Evolutionary conservation across 192 early-diverging fungal species (phyloP).

Genomic region (Funneliformis geosporum): DNA sequence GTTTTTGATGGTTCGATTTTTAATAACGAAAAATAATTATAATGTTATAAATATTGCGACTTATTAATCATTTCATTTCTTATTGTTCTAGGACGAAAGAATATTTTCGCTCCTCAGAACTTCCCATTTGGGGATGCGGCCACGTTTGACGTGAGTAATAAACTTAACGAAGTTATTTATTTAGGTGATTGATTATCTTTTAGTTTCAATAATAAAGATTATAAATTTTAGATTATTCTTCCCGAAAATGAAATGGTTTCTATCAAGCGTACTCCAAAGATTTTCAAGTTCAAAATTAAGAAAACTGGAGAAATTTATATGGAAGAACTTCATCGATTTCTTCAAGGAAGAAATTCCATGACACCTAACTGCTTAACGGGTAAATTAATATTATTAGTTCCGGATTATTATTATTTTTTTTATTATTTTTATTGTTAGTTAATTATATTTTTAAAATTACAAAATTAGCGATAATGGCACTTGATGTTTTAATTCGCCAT

Average conservation of each 20-base stretch:
- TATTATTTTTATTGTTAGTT: too few species aligned
- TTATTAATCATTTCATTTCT: not conserved
- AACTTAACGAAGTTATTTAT: not conserved
- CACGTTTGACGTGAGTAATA: conserved; percentile 54
- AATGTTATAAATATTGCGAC: not conserved
- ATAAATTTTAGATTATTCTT: conserved; percentile 40
- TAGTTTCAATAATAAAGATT: not conserved
- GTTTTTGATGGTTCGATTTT: conserved; percentile 67
- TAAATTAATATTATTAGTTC: conserved; percentile 19
- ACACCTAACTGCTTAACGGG: conserved; percentile 47
- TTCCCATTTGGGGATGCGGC: conserved; percentile 54
- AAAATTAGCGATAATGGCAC: conserved; percentile 52
- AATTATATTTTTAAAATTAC: conserved; percentile 26
- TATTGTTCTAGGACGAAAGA: conserved; percentile 48
- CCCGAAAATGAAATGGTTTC: conserved; percentile 32
- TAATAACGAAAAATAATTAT: not conserved
- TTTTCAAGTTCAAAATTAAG: conserved; percentile 67
- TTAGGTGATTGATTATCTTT: not conserved
- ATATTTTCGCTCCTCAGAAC: conserved; percentile 62
- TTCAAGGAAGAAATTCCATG: conserved; percentile 46
- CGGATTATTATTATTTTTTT: too few species aligned
- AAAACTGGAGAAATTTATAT: conserved; percentile 67
- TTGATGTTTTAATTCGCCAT: conserved; percentile 83
- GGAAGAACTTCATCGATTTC: conserved; percentile 53
- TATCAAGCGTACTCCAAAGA: conserved; percentile 41